Evolutionary conservation across 1,139 yeast species (phyloP).

Genomic region (Tardiomyces blankii): DNA sequence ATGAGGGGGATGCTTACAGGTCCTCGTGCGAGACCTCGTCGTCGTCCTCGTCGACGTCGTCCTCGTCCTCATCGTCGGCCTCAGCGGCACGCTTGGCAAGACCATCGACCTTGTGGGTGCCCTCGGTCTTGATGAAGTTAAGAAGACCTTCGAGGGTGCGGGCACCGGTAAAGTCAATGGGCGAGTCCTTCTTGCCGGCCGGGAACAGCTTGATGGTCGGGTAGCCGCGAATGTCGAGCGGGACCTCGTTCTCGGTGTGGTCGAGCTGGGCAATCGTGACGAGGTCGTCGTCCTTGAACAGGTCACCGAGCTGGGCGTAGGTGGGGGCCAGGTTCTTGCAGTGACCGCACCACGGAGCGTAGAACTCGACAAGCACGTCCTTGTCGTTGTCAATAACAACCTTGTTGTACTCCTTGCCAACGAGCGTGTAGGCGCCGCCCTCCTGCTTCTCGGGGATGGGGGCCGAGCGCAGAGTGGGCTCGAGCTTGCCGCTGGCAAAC

Average conservation of each 20-base stretch:
- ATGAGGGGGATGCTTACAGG: constrained; percentile 1
- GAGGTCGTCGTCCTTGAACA: constrained; percentile 36
- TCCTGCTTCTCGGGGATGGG: constrained; percentile 74
- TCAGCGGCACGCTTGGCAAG: neutral
- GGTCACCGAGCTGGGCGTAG: constrained; percentile 75
- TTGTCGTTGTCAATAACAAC: constrained; percentile 56
- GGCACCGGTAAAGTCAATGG: constrained; percentile 51
- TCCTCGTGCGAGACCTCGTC: constrained; percentile 12
- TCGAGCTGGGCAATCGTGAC: constrained; percentile 80
- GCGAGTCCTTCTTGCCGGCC: constrained; percentile 73
- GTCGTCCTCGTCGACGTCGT: constrained; percentile 6
- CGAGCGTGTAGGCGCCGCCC: constrained; percentile 64
- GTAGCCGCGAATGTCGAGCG: constrained; percentile 68
- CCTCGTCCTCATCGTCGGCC: neutral
- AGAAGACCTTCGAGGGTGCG: constrained; percentile 70
- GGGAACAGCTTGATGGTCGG: constrained; percentile 91
- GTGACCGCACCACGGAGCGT: constrained; percentile 99
- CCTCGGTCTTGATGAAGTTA: constrained; percentile 55
- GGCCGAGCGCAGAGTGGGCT: constrained; percentile 76
- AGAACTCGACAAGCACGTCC: constrained; percentile 88
- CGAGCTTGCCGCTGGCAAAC: constrained; percentile 51
- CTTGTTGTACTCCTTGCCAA: constrained; percentile 72
- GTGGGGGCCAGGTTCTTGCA: constrained; percentile 92
- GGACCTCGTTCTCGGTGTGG: constrained; percentile 83
- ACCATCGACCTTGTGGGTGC: constrained; percentile 48